Evolutionary conservation across 129 eudicot genomes (phyloP).

Genomic region (Smallanthus sonchifolius): DNA sequence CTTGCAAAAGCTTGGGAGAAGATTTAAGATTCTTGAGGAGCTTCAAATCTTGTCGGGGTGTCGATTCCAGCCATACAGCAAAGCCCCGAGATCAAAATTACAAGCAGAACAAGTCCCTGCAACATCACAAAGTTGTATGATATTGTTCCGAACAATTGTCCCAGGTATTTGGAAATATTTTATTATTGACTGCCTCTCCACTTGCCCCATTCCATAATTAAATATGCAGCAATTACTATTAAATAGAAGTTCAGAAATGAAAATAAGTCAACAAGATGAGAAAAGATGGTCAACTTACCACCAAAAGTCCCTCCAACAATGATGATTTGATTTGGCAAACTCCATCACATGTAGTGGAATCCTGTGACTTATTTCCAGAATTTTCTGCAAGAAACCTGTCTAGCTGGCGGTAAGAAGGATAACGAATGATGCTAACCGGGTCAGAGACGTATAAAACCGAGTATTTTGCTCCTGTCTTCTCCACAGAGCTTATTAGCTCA

Average conservation of each 20-base stretch:
- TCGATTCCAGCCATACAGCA: slow-evolving; percentile 99
- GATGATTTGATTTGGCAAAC: slow-evolving; percentile 89
- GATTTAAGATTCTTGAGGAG: slow-evolving; percentile 66
- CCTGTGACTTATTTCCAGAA: slow-evolving; percentile 46
- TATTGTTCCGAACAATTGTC: background rate
- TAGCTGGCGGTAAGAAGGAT: slow-evolving; percentile 52
- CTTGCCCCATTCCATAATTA: background rate
- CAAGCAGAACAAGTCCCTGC: slow-evolving; percentile 77
- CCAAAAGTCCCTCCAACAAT: slow-evolving; percentile 74
- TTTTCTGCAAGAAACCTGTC: slow-evolving; percentile 88
- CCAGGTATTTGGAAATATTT: background rate
- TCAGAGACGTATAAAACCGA: slow-evolving; percentile 81
- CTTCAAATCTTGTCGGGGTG: slow-evolving; percentile 92
- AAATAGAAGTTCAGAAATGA: background rate
- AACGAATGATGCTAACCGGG: slow-evolving; percentile 41
- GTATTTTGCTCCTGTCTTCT: slow-evolving; percentile 65
- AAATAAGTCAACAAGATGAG: background rate
- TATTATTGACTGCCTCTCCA: background rate
- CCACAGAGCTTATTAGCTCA: slow-evolving; percentile 59
- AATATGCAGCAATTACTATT: background rate
- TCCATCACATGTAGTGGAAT: slow-evolving; percentile 65
- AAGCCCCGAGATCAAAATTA: slow-evolving; percentile 82
- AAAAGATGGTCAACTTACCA: slow-evolving; percentile 50
- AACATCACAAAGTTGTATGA: slow-evolving; percentile 2
- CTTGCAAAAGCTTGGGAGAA: background rate